Base-by-base conservation (phyloP, 306 rosid genomes). In the Echinosophora koreensis region DNA sequence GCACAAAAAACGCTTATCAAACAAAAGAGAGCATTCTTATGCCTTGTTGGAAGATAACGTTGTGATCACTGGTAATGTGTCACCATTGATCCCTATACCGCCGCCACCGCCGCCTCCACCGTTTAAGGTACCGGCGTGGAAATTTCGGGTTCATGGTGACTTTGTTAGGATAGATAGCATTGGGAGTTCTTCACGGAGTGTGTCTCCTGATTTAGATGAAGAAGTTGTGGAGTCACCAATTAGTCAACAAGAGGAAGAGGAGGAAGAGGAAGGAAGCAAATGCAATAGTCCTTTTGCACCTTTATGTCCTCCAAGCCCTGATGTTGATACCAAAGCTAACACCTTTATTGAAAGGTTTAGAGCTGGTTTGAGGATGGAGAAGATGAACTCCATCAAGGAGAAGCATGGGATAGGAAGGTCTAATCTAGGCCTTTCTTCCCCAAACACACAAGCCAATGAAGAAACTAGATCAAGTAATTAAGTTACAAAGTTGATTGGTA, bases 251-350 rank as follows among this genome's bases (percentile, higher is more conserved):
- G 22, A 22, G 22, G 22, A 22, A n/a, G n/a, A n/a, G n/a, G n/a
- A n/a, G n/a, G n/a, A n/a, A 51, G 77, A 76, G 5, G 80, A 22
- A 34, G 13, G n/a, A 71, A 78, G 78, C 27, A 51, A 41, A 15
- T 28, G 12, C 3, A 51, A 44, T 42, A 54, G 78, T 50, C 59
- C 80, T 13, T 64, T 11, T 38, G 78, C 56, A 6, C 5, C 41
- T 35, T 93, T 80, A 83, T 93, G 96, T 80, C 85, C 86, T 80
- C 85, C 86, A 10, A 94, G 97, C 80, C 98, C 98, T 2, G 98
- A 94, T 65, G 96, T 94, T 42, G 84, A 94, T 81, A 87, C 90
- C 44, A 90, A 94, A 75, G 98, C 98, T 73, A 88, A 88, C 18
- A 89, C 75, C 49, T 94, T 94, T 86, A 94, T 94, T 49, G 82